A percentile compares a stretch with the other conserved stretches of the same genome.
These are phyloP conservation scores for Tylopilus subfusipes DNA, from an alignment of 768 basidiomycete species.

Conservation along the genomic window DNA sequence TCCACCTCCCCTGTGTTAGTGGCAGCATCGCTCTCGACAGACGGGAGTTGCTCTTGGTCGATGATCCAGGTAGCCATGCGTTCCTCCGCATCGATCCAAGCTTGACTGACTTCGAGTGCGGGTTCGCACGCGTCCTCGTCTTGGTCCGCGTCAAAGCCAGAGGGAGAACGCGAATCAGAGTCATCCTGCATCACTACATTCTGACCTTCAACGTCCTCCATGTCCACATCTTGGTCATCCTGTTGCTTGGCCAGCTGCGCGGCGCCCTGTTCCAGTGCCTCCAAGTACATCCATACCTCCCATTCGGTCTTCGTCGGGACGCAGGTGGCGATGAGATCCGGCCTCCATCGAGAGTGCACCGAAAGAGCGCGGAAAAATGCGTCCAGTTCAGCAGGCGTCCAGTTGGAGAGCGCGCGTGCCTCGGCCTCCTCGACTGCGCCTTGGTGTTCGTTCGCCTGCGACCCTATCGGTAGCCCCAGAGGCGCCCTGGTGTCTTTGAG, in stretches of 20 bases:
- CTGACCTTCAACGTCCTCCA: neutral
- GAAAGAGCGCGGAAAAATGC: slow-evolving; percentile 68
- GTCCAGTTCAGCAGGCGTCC: slow-evolving; percentile 69
- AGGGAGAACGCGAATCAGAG: slow-evolving; percentile 29
- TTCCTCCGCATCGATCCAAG: slow-evolving; percentile 35
- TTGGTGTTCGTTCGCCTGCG: neutral
- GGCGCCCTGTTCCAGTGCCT: slow-evolving; percentile 40
- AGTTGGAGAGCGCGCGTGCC: slow-evolving; percentile 28
- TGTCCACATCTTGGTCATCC: slow-evolving; percentile 8
- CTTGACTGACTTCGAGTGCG: slow-evolving; percentile 37
- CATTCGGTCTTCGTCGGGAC: slow-evolving; percentile 62
- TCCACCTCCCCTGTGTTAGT: neutral
- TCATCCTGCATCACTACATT: slow-evolving; percentile 2
- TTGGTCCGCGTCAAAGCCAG: neutral
- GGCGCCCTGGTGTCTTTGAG: slow-evolving; percentile 24
- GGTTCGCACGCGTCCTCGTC: slow-evolving; percentile 16
- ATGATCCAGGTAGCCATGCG: slow-evolving; percentile 27
- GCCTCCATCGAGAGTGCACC: slow-evolving; percentile 64
- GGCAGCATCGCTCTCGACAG: neutral
- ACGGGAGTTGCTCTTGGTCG: slow-evolving; percentile 10
- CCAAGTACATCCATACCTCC: slow-evolving; percentile 69
- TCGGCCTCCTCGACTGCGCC: neutral
- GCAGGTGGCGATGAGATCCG: slow-evolving; percentile 70
- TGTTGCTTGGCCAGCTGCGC: slow-evolving; percentile 12
- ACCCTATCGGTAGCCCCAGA: slow-evolving; percentile 7